A percentile compares a stretch with the other conserved stretches of the same genome.
phyloP scores from a whole-genome alignment of 805 yeast genomes.

The Wickerhamomyces bovis region DNA sequence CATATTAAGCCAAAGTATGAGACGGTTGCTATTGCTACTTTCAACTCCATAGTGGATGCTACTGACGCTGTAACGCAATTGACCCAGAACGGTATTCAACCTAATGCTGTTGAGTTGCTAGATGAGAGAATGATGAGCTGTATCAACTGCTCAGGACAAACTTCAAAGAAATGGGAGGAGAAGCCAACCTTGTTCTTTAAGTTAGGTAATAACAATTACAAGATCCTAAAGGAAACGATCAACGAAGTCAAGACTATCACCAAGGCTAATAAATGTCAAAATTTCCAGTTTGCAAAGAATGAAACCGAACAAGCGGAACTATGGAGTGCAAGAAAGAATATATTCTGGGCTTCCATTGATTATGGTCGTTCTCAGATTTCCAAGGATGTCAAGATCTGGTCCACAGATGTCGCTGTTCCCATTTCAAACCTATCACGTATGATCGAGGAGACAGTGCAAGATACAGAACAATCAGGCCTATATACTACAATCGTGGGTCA shows the following conservation, averaged over 20 bases:
- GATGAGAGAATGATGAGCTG: slow-evolving; percentile 67
- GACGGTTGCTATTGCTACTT: slow-evolving; percentile 62
- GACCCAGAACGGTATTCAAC: slow-evolving; percentile 52
- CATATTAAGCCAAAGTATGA: slow-evolving; percentile 60
- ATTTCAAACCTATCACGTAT: slow-evolving; percentile 57
- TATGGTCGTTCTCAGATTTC: slow-evolving; percentile 46
- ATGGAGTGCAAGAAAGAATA: slow-evolving; percentile 71
- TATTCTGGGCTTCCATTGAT: slow-evolving; percentile 56
- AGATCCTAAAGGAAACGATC: slow-evolving; percentile 35
- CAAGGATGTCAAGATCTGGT: slow-evolving; percentile 51
- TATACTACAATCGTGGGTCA: slow-evolving; percentile 67
- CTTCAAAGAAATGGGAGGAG: slow-evolving; percentile 46
- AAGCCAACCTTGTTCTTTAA: slow-evolving; percentile 58
- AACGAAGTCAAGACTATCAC: slow-evolving; percentile 44
- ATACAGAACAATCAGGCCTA: slow-evolving; percentile 46
- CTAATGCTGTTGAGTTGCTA: slow-evolving; percentile 68
- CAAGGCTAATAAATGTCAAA: slow-evolving; percentile 40
- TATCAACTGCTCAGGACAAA: slow-evolving; percentile 48
- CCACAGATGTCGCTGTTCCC: slow-evolving; percentile 82
- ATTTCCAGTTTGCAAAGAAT: slow-evolving; percentile 51
- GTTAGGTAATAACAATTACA: slow-evolving; percentile 42
- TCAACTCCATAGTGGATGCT: slow-evolving; percentile 64
- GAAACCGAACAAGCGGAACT: slow-evolving; percentile 55
- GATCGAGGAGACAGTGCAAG: slow-evolving; percentile 55
- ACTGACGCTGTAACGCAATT: slow-evolving; percentile 58